Evolutionary conservation across 2,329 filamentous ascomycete species (phyloP), one percentile per base, ranked within the genome.

Genomic region (Fusarium tricinctum): DNA sequence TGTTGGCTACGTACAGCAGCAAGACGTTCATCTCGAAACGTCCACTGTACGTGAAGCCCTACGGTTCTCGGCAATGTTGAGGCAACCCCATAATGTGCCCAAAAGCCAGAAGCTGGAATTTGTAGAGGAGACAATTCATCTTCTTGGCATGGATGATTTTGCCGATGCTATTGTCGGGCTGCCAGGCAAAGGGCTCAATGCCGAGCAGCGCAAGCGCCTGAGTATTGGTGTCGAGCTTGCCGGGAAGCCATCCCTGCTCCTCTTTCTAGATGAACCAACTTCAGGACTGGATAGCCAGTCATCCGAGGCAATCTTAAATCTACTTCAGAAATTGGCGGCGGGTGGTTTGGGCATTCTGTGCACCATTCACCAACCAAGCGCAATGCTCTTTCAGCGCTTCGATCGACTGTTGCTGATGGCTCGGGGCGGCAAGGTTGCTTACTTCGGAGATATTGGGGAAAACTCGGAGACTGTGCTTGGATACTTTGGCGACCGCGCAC

Each of bases 101-200:
- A 56, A 55, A 84, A 39, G 88, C 3, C 51, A 90, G 70, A 91
- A 90, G 75, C 82, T 84, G 66, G 82, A 78, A 0, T 90, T 87
- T 44, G 88, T 90, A 6, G 88, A 91, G 63, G 83, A 89, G 15
- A 55, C 32, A 6, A 43, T 87, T 90, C 33, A 89, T 90, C 74
- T 91, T 81, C 81, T 91, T 28, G 85, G 88, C 73, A 90, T 91
- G 88, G 79, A 85, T 40, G 88, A 90, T 51, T 91, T 89, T 58
- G 88, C 88, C 17, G 86, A 91, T 47, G 88, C 88, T 3, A 83
- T 91, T 6, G 87, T 91, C 40, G 89, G 89, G 67, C 81, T 86
- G 0, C 86, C 88, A 0, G 88, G 88, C 1, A 84, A 85, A 55
- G 87, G 87, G 9, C 79, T 89, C 7, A 88, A 88, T 55, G 85